Evolutionary conservation across 148 eudicot genomes (phyloP).

Genomic region (Diospyros lotus): DNA sequence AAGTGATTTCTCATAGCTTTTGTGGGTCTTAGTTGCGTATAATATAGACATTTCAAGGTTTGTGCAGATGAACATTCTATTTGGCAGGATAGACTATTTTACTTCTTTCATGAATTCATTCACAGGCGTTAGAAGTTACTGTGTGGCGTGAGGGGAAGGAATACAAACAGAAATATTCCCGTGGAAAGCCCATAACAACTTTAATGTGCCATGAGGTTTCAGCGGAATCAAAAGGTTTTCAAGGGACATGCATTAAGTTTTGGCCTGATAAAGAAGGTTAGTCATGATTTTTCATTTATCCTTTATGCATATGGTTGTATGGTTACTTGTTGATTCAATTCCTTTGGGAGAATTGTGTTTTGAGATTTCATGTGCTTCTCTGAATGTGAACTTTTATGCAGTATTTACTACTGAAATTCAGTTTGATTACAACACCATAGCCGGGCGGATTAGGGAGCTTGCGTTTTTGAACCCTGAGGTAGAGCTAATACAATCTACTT

Average conservation of each 20-base stretch:
- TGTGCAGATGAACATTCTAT: background rate
- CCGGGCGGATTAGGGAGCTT: constrained; percentile 94
- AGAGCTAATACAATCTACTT: constrained; percentile 10
- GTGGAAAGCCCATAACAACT: constrained; percentile 75
- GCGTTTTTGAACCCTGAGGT: constrained; percentile 97
- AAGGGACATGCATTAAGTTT: constrained; percentile 78
- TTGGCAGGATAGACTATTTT: background rate
- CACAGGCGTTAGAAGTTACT: constrained; percentile 74
- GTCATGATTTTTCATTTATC: constrained; percentile 2
- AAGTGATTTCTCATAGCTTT: background rate
- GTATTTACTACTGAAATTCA: constrained; percentile 80
- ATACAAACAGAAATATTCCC: constrained; percentile 77
- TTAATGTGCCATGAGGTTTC: constrained; percentile 56
- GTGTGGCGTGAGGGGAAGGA: constrained; percentile 89
- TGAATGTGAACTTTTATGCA: constrained; percentile 33
- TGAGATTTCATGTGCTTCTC: constrained; percentile 4
- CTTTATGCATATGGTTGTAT: background rate
- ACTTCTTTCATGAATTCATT: constrained; percentile 6
- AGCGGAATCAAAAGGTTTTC: constrained; percentile 38
- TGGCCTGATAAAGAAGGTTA: constrained; percentile 90
- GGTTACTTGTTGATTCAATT: constrained; percentile 1
- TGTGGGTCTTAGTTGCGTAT: background rate
- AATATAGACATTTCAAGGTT: background rate
- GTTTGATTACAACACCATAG: constrained; percentile 79
- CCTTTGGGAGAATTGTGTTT: background rate